phyloP scores from a whole-genome alignment of 2,329 filamentous ascomycete species.

The Cadophora malorum region DNA sequence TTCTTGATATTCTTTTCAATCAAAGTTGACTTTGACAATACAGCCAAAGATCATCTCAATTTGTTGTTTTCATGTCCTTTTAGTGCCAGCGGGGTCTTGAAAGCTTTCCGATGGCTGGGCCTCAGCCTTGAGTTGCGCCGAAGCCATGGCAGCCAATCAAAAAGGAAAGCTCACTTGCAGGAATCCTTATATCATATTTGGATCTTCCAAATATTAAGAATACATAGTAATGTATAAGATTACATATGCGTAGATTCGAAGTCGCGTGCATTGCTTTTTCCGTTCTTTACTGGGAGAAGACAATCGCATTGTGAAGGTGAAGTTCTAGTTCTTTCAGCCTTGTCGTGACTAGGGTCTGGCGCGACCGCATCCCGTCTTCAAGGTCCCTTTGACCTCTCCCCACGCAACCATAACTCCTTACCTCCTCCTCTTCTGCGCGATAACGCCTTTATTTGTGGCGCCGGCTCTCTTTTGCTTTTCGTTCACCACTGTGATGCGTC shows the following conservation, averaged over 20 bases:
- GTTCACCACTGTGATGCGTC: neutral
- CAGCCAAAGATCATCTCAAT: too few relatives aligned
- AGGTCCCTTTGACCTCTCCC: neutral
- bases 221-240: neutral
- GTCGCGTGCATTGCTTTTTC: too few relatives aligned
- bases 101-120: too few relatives aligned
- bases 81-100: neutral
- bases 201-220: too few relatives aligned
- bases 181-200: neutral
- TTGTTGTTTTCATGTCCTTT: neutral
- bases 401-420: slow-evolving; percentile 3
- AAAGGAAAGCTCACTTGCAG: neutral
- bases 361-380: neutral
- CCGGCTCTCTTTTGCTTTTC: neutral
- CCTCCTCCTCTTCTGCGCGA: neutral
- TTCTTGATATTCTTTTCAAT: neutral
- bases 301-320: neutral
- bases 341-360: slow-evolving; percentile 1
- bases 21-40: too few relatives aligned
- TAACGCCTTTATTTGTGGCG: neutral
- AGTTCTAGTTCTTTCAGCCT: slow-evolving; percentile 8
- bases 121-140: neutral
- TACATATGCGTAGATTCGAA: neutral
- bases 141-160: neutral
- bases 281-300: neutral